A percentile compares a stretch with the other conserved stretches of the same genome.
phyloP scores from a whole-genome alignment of 208 protist species.

The Trypanosoma cruzi region DNA sequence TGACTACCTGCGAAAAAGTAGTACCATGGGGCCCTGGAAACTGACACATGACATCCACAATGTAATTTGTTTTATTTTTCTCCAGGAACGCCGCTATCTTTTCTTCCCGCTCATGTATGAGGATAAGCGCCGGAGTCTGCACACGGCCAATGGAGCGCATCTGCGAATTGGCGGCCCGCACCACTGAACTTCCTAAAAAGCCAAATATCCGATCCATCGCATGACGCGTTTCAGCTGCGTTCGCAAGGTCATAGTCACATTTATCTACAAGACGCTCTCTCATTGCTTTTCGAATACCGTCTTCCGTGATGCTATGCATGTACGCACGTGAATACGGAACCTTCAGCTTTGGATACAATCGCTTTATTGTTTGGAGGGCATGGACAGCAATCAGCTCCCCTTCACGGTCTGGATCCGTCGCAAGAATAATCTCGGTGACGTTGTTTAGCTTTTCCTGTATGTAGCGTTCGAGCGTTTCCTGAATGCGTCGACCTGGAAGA shows the following conservation, averaged over 20 bases:
- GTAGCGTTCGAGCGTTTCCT: slow-evolving; percentile 81
- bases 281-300: slow-evolving; percentile 83
- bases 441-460: slow-evolving; percentile 77
- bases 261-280: slow-evolving; percentile 59
- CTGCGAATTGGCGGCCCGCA: slow-evolving; percentile 85
- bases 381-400: slow-evolving; percentile 93
- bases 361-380: slow-evolving; percentile 66
- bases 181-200: slow-evolving; percentile 90
- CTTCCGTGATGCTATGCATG: slow-evolving; percentile 92
- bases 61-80: slow-evolving; percentile 54
- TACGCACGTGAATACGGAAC: slow-evolving; percentile 91
- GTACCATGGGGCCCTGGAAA: slow-evolving; percentile 45
- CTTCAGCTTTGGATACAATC: slow-evolving; percentile 76
- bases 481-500: slow-evolving; percentile 71
- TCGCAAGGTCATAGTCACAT: slow-evolving; percentile 82
- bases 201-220: slow-evolving; percentile 93
- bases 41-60: slow-evolving; percentile 59
- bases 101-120: slow-evolving; percentile 81
- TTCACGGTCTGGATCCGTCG: slow-evolving; percentile 91
- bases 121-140: slow-evolving; percentile 89
- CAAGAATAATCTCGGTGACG: slow-evolving; percentile 90
- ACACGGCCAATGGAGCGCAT: slow-evolving; percentile 92
- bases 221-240: slow-evolving; percentile 88
- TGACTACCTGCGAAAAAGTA: slow-evolving; percentile 63
- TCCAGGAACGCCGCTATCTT: slow-evolving; percentile 66